phyloP scores from a whole-genome alignment of 1,139 yeast species.

The Martiniozyma asiatica region DNA sequence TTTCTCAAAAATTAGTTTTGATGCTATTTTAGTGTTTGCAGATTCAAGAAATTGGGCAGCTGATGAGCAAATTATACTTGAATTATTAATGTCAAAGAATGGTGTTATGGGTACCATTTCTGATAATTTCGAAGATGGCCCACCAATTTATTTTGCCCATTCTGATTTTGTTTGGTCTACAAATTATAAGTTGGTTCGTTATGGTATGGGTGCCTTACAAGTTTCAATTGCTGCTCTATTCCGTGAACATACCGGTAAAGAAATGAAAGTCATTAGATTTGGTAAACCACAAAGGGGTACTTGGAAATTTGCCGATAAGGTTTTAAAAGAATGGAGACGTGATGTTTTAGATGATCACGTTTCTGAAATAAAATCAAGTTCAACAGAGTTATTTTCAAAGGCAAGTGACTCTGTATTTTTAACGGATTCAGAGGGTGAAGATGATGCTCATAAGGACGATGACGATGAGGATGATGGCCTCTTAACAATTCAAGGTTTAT shows the following conservation, averaged over 20 bases:
- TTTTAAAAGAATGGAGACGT: conserved; percentile 64
- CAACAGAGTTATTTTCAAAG: conserved; percentile 8
- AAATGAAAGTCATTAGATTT: conserved; percentile 62
- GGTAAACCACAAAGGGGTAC: conserved; percentile 85
- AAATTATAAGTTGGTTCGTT: conserved; percentile 63
- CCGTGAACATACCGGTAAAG: conserved; percentile 71
- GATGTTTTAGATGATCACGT: conserved; percentile 66
- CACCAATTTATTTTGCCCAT: conserved; percentile 74
- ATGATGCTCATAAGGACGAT: conserved; percentile 22
- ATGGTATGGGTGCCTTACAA: conserved; percentile 86
- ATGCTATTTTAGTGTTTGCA: conserved; percentile 69
- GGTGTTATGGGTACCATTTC: conserved; percentile 78
- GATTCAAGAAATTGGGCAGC: conserved; percentile 86
- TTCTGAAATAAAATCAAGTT: conserved; percentile 30
- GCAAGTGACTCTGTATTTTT: conserved; percentile 3
- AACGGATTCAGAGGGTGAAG: conserved; percentile 3
- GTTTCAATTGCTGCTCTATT: conserved; percentile 74
- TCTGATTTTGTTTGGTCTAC: conserved; percentile 88
- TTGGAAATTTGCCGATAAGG: conserved; percentile 67
- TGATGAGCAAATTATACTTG: conserved; percentile 77
- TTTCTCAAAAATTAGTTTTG: conserved; percentile 50
- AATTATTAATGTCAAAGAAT: conserved; percentile 55
- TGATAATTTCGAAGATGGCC: conserved; percentile 62
- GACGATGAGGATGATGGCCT: conserved; percentile 24
- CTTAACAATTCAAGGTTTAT: conserved; percentile 30